Percentiles rank a stretch among this genome's conserved stretches.
phyloP scores from a whole-genome alignment of 192 early-diverging fungal genomes.

The Coemansia sp. region DNA sequence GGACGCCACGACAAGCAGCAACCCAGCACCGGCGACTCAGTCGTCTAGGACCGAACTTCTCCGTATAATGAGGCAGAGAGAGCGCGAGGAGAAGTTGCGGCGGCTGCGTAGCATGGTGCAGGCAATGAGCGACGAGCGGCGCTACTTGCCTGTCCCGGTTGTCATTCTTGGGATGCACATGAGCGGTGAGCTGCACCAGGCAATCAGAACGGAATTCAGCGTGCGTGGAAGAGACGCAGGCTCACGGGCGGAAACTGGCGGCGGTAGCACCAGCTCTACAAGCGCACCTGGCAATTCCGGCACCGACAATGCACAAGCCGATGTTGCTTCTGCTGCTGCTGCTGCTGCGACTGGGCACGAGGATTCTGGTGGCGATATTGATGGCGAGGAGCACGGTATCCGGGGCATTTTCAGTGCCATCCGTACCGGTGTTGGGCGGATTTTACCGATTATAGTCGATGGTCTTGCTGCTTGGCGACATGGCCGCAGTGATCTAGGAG shows the following conservation, averaged over 20 bases:
- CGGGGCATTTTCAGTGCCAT: conserved; percentile 5
- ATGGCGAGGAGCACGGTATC: background rate
- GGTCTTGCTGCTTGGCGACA: background rate
- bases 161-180: conserved; percentile 35
- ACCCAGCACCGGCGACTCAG: background rate
- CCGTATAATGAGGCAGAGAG: conserved; percentile 10
- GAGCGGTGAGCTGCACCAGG: conserved; percentile 27
- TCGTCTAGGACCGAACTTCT: conserved; percentile 9
- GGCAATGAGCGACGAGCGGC: conserved; percentile 42
- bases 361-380: background rate
- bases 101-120: conserved; percentile 38
- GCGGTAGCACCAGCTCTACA: background rate
- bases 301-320: background rate
- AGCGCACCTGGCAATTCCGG: background rate
- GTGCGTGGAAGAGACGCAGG: background rate
- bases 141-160: conserved; percentile 27
- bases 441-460: conserved; percentile 2
- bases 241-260: background rate
- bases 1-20: background rate
- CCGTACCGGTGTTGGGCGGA: background rate
- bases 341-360: conserved; percentile 3
- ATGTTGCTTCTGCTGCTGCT: conserved; percentile 3
- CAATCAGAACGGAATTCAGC: background rate
- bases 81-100: conserved; percentile 35
- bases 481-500: background rate